Evolutionary conservation across 2,329 filamentous ascomycete species (phyloP).

Genomic region (Kalmusia sp.): DNA sequence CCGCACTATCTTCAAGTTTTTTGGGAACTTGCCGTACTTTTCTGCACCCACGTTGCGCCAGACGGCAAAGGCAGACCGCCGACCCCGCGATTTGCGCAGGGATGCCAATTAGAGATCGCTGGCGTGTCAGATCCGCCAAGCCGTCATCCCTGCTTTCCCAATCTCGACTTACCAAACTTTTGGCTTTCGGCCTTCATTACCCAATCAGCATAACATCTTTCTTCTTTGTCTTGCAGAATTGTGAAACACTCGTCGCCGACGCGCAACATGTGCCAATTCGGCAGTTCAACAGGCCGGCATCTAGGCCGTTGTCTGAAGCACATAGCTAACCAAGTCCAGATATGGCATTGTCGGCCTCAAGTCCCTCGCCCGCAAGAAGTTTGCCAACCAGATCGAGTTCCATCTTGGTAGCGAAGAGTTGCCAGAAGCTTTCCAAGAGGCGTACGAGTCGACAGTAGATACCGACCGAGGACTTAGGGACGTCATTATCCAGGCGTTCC

Average conservation of each 20-base stretch:
- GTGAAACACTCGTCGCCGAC: slow-evolving; percentile 23
- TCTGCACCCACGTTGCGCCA: slow-evolving; percentile 25
- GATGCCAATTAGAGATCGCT: slow-evolving; percentile 16
- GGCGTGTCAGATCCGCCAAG: slow-evolving; percentile 32
- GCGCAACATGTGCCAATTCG: slow-evolving; percentile 14
- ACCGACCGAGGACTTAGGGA: slow-evolving; percentile 57
- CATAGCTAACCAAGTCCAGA: slow-evolving; percentile 37
- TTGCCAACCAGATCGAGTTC: slow-evolving; percentile 53
- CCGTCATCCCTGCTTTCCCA: slow-evolving; percentile 23
- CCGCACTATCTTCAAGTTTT: slow-evolving; percentile 13
- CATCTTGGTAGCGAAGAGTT: slow-evolving; percentile 55
- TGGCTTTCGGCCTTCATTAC: slow-evolving; percentile 8
- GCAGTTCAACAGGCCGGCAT: slow-evolving; percentile 12
- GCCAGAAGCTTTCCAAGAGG: slow-evolving; percentile 56
- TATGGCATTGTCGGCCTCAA: slow-evolving; percentile 58
- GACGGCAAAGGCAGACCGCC: slow-evolving; percentile 32
- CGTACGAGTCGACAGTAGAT: slow-evolving; percentile 58
- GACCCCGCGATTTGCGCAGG: slow-evolving; percentile 41
- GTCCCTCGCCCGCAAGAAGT: slow-evolving; percentile 54
- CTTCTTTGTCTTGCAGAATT: background rate
- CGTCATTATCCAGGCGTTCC: slow-evolving; percentile 56
- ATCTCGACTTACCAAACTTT: slow-evolving; percentile 14
- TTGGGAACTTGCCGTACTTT: slow-evolving; percentile 15
- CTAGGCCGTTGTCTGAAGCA: background rate
- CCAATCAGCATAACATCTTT: slow-evolving; percentile 9